phyloP scores from a whole-genome alignment of 2,329 filamentous ascomycete genomes.

The Albifimbria verrucaria region DNA sequence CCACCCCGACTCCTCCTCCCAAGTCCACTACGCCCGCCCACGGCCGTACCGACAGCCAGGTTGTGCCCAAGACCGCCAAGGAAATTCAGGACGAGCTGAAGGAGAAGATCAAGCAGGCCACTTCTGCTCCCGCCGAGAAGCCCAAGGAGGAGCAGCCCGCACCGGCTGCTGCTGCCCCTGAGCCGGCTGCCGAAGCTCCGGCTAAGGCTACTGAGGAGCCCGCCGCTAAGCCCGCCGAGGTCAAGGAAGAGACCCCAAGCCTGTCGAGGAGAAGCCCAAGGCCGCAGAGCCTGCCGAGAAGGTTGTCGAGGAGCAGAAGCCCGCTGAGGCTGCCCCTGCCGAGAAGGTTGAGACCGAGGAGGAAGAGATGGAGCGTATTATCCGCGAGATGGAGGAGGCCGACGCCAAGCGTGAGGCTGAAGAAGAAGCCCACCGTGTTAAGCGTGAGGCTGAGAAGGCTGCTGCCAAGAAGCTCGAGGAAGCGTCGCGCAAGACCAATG shows the following conservation, averaged over 20 bases:
- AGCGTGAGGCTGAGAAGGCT: slow-evolving; percentile 41
- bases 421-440: slow-evolving; percentile 44
- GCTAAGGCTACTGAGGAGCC: slow-evolving; percentile 14
- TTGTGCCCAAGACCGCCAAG: slow-evolving; percentile 67
- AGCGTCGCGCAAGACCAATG: slow-evolving; percentile 37
- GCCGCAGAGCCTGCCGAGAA: slow-evolving; percentile 18
- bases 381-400: slow-evolving; percentile 59
- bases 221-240: slow-evolving; percentile 18
- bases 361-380: slow-evolving; percentile 57
- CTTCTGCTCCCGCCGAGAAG: slow-evolving; percentile 26
- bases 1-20: slow-evolving; percentile 76
- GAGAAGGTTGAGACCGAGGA: slow-evolving; percentile 39
- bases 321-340: slow-evolving; percentile 17
- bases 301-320: slow-evolving; percentile 23
- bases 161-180: slow-evolving; percentile 24
- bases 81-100: slow-evolving; percentile 82
- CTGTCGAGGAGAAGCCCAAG: slow-evolving; percentile 21
- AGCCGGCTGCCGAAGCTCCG: slow-evolving; percentile 24
- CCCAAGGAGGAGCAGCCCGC: slow-evolving; percentile 23
- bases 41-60: slow-evolving; percentile 66
- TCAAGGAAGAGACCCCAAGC: slow-evolving; percentile 23
- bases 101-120: slow-evolving; percentile 67
- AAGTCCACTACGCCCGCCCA: slow-evolving; percentile 69
- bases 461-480: slow-evolving; percentile 50
- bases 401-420: slow-evolving; percentile 48